Base-by-base conservation (phyloP, 345 rosid genomes). In the Odontarrhena argentea region DNA sequence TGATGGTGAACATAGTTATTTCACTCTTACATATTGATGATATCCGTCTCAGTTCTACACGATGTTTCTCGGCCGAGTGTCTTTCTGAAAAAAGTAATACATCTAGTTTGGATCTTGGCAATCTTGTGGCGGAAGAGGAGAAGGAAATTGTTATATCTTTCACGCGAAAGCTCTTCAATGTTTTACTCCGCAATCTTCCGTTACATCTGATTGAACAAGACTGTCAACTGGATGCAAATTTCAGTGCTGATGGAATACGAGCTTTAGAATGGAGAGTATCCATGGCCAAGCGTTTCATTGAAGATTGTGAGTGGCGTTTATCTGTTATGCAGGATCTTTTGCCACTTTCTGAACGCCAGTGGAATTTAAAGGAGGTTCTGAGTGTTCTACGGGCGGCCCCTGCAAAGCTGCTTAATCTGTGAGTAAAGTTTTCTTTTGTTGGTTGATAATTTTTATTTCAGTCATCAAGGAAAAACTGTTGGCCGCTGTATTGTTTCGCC, bases 291-390 rank as follows among this genome's bases (percentile, higher is more conserved):
- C 81, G 71, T 69, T 90, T 90, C 68, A 79, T 90, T 78, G 98
- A 93, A 74, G 98, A 93, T 77, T 88, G 94, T 92, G 88, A 90
- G 70, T 93, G 98, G 98, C 83, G 98, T 48, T 73, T 93, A 73
- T 85, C 98, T 63, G 76, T 90, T 75, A 85, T 93, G 85, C 96
- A 90, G 80, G 87, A 79, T 57, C 97, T 93, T 81, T 77, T 88
- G 47, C 98, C 98, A 57, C 81, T 90, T 34, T 90, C 92, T 74
- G 97, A 82, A 72, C 84, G 85, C 63, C 92, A 81, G 57, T 90
- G 94, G 97, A 78, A 86, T 66, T 85, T 96, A 91, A 93, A 88
- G 83, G 96, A 90, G 76, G 97, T 94, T 56, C 81, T 90, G 76
- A 86, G 85, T 60, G 85, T 93, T 74, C 74, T 93, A 71, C 86